Evolutionary conservation across 176 grass and related monocot genomes (phyloP), one percentile per base, ranked within the genome.

Genomic region (Alopecurus myosuroides): DNA sequence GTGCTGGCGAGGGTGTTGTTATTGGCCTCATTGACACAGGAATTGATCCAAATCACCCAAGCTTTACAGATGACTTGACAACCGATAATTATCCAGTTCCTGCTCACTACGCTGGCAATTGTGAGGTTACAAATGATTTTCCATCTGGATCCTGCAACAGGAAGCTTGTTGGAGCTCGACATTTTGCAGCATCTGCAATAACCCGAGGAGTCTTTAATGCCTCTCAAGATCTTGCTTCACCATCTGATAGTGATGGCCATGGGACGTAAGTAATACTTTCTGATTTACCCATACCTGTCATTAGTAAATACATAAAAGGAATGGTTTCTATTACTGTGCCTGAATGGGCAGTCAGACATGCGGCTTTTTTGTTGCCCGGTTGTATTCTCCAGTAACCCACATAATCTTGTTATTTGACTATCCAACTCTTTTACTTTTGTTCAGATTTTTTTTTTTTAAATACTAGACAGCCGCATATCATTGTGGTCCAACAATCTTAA

Each of bases 121-220:
- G 97, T 72, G 97, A 99, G 91, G 97, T 99, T 82, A 99, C 89
- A 9, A 85, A 61, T 79, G 97, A 99, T 88, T 99, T 99, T 81
- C 97, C 93, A 51, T 95, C 93, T 62, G 97, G 93, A 72, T 99
- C 97, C 74, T 99, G 97, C 81, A 99, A 99, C 74, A 94, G 91
- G 85, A 99, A 99, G 60, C 91, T 99, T 17, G 93, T 99, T 40
- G 97, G 97, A 73, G 97, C 97, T 90, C 89, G 88, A 19, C 97
- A 99, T 94, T 99, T 99, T 92, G 97, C 97, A 53, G 97, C 97
- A 82, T 96, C 93, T 77, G 97, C 97, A 68, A 96, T 99, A 88
- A 96, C 88, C 68, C 91, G 93, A 83, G 97, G 97, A 72, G 83
- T 96, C 36, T 96, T 99, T 66, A 99, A 99, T 80, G 83, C 84